Conservation (phyloP, 2,329 filamentous ascomycete species). For the Trichoderma sp. region DNA sequence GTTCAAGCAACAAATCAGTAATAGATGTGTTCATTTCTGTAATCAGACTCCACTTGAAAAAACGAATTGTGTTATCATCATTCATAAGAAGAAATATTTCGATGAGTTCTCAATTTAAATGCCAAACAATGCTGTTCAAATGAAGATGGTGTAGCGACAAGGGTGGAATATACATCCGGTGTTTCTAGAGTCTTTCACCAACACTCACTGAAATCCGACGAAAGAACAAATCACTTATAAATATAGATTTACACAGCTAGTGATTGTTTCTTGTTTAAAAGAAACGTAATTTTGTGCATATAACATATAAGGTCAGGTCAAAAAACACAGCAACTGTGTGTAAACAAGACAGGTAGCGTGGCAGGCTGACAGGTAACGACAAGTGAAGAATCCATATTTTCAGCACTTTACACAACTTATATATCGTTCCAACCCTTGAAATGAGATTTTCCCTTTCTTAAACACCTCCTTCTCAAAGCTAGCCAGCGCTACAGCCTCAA, state of each 20-base stretch:
- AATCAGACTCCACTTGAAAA: not conserved
- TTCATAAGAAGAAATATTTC: not conserved
- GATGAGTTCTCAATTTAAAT: fast-evolving
- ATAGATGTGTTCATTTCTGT: not conserved
- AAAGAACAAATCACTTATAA: not conserved
- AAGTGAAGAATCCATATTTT: not conserved
- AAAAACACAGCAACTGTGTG: not conserved
- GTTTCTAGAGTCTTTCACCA: not conserved
- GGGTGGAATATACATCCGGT: not conserved
- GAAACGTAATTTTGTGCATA: not conserved
- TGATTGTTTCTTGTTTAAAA: not conserved
- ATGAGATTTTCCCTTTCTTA: not conserved
- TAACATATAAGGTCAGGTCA: not conserved
- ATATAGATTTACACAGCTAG: not conserved
- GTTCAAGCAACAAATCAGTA: not conserved
- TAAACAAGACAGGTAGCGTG: not conserved
- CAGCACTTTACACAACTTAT: not conserved
- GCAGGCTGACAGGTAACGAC: not conserved
- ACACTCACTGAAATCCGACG: not conserved
- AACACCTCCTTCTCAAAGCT: not conserved
- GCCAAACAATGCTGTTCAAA: not conserved
- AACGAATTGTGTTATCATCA: not conserved
- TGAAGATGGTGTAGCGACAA: not conserved
- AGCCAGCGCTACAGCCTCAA: not conserved
- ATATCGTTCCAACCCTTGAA: not conserved